Evolutionary conservation across 2,329 filamentous ascomycete genomes (phyloP), one percentile per base, ranked within the genome.

Genomic region (Fusarium xylarioides): DNA sequence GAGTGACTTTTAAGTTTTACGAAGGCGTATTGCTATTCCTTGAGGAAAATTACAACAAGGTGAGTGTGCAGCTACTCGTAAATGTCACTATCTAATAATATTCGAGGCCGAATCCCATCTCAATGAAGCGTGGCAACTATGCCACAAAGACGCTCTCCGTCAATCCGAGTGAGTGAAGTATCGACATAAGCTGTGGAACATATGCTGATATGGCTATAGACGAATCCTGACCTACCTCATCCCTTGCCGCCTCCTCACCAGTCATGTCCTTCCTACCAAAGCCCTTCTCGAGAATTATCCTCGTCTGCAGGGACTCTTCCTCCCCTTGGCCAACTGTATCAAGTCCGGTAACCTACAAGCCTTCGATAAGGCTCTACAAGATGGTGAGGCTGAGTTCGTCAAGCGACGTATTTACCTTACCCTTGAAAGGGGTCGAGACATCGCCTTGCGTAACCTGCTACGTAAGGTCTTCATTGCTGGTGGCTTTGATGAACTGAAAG

Each of bases 1-100:
- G 94, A 71, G 95, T 98, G 44, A 98, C 95, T 0, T 99, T 97
- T 85, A 95, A 95, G 79, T 99, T 98, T 83, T 98, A 98, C 80
- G 90, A 95, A 74, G 96, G 96, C 16, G 93, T 99, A 10, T 89
- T 99, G n/a, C 89, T 91, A 65, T 99, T 99, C 80, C 83, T 99
- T 10, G 95, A 98, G 71, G 97, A 99, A 80, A 94, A 98, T 79
- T 99, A 99, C 78, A 85, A 88, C 4, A 89, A 93, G 84, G 93
- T 94, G 79, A 47, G 83, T 38, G 21, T 32, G 15, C 35, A 11
- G 37, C 11, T 47, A 42, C 11, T 28, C 11, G 5, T 19, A 7
- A 21, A 40, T 30, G 30, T 35, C 37, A 19, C 14, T 11, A 16
- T 37, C 60, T 76, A 46, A 66, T 15, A 19, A 18, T n/a, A 30